Evolutionary conservation across 768 basidiomycete genomes (phyloP).

Genomic region (Lanmaoa pseudosensibilis): DNA sequence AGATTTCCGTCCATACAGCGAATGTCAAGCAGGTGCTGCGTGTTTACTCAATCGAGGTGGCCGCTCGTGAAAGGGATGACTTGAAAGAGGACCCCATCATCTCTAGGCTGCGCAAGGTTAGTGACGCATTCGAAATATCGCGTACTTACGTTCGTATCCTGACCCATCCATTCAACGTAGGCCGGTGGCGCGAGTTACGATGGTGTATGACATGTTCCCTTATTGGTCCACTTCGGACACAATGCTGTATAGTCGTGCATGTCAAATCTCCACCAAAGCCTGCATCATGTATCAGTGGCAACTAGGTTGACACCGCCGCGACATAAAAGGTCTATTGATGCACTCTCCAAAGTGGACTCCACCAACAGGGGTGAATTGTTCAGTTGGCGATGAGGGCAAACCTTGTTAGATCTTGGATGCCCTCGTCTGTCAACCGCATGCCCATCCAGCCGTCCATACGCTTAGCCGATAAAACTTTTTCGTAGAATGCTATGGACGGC

Average conservation of each 20-base stretch:
- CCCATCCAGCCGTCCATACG: slow-evolving; percentile 86
- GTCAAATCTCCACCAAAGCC: slow-evolving; percentile 10
- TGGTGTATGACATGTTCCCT: slow-evolving; percentile 53
- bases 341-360: slow-evolving; percentile 1
- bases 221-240: slow-evolving; percentile 13
- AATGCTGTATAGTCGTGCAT: slow-evolving; percentile 14
- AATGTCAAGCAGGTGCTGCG: slow-evolving; percentile 83
- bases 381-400: slow-evolving; percentile 35
- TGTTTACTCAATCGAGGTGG: slow-evolving; percentile 83
- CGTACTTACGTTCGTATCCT: slow-evolving; percentile 14
- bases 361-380: slow-evolving; percentile 3
- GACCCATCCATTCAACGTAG: slow-evolving; percentile 38
- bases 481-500: slow-evolving; percentile 90
- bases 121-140: slow-evolving; percentile 22
- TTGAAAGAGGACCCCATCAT: slow-evolving; percentile 87
- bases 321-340: neutral
- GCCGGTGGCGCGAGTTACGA: slow-evolving; percentile 90
- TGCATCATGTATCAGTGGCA: slow-evolving; percentile 27
- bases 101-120: slow-evolving; percentile 75
- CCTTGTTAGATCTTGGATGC: slow-evolving; percentile 59
- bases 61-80: slow-evolving; percentile 81
- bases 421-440: slow-evolving; percentile 74
- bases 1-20: slow-evolving; percentile 91
- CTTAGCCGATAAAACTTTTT: slow-evolving; percentile 75
- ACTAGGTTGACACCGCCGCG: slow-evolving; percentile 23